Percentiles rank a stretch among this genome's conserved stretches.
These are phyloP conservation scores for Pseudopyricularia javanii DNA, from an alignment of 2,329 filamentous ascomycete genomes.

Conservation along the genomic window DNA sequence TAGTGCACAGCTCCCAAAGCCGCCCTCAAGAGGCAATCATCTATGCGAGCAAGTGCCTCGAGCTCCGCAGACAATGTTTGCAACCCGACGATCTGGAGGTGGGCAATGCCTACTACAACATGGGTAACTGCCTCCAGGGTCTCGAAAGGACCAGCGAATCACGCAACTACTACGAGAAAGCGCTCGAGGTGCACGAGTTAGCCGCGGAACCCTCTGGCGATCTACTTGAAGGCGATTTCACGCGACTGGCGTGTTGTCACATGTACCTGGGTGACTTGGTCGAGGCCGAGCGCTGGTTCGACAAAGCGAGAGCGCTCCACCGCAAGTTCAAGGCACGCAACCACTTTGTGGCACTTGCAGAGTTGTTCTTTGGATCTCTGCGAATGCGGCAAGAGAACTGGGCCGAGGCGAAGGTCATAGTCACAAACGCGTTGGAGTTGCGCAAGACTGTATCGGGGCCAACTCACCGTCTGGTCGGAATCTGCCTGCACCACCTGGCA, in stretches of 20 bases:
- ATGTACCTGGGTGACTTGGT: background rate
- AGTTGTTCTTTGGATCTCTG: background rate
- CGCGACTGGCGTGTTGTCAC: background rate
- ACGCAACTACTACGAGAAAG: background rate
- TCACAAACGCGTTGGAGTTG: background rate
- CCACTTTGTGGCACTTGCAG: background rate
- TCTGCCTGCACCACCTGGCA: background rate
- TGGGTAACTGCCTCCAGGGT: background rate
- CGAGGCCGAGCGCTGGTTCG: background rate
- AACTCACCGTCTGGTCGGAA: background rate
- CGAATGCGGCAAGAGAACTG: background rate
- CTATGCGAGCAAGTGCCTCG: background rate
- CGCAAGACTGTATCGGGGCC: background rate
- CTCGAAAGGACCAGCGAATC: background rate
- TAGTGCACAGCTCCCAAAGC: background rate
- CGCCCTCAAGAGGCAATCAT: background rate
- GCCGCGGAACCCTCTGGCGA: background rate
- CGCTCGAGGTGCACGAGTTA: background rate
- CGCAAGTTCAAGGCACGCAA: background rate
- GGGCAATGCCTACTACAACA: background rate
- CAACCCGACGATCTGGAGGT: background rate
- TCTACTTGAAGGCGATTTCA: background rate
- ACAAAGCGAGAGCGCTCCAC: background rate
- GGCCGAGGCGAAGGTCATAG: background rate
- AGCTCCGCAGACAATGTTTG: background rate